Evolutionary conservation across 176 grass and related monocot species (phyloP).

Genomic region (Triticum timopheevii): DNA sequence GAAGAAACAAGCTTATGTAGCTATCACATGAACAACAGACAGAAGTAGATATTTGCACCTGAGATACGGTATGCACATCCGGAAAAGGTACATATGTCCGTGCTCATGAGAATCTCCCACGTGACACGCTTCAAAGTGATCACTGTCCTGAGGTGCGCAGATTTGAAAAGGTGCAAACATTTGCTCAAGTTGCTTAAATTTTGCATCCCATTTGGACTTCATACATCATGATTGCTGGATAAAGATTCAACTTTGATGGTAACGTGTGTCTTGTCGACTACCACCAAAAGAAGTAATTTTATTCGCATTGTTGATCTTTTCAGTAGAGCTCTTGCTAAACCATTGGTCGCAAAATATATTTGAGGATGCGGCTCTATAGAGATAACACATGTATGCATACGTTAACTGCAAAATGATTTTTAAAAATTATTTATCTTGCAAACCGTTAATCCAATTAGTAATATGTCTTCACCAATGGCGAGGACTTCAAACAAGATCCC

Average conservation of each 20-base stretch:
- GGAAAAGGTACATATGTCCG: not conserved
- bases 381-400: not conserved
- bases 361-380: not conserved
- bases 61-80: not conserved
- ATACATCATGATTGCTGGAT: constrained; percentile 14
- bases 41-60: constrained; percentile 12
- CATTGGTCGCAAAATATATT: not conserved
- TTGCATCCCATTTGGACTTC: not conserved
- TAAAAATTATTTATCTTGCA: too few species aligned
- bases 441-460: too few species aligned
- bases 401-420: not conserved
- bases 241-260: not conserved
- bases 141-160: not conserved
- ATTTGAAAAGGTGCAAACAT: not conserved
- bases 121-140: constrained; percentile 8
- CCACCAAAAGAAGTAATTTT: not conserved
- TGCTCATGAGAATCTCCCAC: constrained; percentile 13
- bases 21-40: not conserved
- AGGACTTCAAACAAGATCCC: not conserved
- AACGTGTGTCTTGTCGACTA: not conserved
- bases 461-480: not conserved
- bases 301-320: not conserved
- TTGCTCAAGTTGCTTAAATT: constrained; percentile 18
- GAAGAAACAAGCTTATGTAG: constrained; percentile 24
- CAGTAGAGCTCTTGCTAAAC: not conserved